Conservation (phyloP, 2,329 filamentous ascomycete genomes). For the Cordyceps javanica region DNA sequence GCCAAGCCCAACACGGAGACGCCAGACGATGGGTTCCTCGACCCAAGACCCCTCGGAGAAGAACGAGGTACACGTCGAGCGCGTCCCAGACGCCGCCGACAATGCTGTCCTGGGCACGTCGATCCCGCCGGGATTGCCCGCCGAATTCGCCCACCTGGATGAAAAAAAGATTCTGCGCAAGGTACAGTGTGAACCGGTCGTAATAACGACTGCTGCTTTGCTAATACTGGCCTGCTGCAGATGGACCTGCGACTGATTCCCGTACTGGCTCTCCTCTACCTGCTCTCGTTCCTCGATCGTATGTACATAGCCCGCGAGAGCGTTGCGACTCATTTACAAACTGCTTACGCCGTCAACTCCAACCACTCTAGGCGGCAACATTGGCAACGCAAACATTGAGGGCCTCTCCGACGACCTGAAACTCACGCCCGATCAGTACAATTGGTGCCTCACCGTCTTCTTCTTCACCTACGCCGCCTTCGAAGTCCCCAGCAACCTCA, state of each 20-base stretch:
- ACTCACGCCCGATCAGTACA: conserved; percentile 23
- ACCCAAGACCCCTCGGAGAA: not conserved
- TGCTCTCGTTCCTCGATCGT: conserved; percentile 58
- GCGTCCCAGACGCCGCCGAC: not conserved
- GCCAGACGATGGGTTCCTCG: not conserved
- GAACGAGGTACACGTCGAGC: conserved; percentile 3
- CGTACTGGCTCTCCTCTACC: conserved; percentile 56
- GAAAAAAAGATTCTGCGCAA: conserved; percentile 49
- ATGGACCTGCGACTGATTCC: conserved; percentile 43
- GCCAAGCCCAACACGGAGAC: not conserved
- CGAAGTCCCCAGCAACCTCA: conserved; percentile 69
- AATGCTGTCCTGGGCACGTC: not conserved
- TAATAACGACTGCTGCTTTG: not conserved
- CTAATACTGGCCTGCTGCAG: conserved; percentile 19
- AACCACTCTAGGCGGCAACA: conserved; percentile 12
- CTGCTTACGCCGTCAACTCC: not conserved
- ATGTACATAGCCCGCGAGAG: not conserved
- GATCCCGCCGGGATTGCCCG: not conserved
- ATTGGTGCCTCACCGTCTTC: conserved; percentile 33
- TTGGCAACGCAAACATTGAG: conserved; percentile 18
- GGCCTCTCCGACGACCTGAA: conserved; percentile 15
- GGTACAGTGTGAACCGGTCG: conserved; percentile 18
- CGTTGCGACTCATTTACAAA: not conserved
- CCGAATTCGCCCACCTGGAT: conserved; percentile 31
- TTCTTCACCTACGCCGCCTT: conserved; percentile 40